Evolutionary conservation across 2,329 filamentous ascomycete genomes (phyloP).

Genomic region (Colletotrichum paranaense): DNA sequence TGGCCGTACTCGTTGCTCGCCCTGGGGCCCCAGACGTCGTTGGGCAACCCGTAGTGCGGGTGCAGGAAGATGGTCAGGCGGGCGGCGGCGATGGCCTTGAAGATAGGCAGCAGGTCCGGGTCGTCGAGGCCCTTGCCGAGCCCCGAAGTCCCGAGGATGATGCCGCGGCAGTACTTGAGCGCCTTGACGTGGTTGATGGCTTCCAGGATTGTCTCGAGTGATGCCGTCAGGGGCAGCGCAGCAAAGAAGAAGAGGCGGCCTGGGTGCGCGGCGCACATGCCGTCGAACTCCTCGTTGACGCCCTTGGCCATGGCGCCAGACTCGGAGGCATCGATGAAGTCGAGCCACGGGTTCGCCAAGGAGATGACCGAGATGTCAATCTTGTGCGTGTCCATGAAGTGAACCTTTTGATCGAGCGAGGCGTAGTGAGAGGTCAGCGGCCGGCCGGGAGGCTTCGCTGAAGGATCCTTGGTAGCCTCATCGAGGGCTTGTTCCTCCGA

Average conservation of each 20-base stretch:
- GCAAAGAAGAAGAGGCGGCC: slow-evolving; percentile 86
- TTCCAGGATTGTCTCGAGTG: slow-evolving; percentile 68
- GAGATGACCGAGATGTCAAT: slow-evolving; percentile 89
- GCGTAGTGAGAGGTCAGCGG: slow-evolving; percentile 88
- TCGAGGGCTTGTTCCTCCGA: slow-evolving; percentile 59
- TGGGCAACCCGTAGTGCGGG: slow-evolving; percentile 90
- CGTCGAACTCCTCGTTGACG: slow-evolving; percentile 83
- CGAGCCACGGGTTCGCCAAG: slow-evolving; percentile 93
- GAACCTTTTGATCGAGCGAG: slow-evolving; percentile 81
- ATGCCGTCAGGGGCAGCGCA: slow-evolving; percentile 80
- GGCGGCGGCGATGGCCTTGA: slow-evolving; percentile 73
- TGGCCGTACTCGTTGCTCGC: slow-evolving; percentile 81
- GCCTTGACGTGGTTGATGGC: slow-evolving; percentile 72
- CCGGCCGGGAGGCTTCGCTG: slow-evolving; percentile 75
- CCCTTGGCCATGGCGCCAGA: slow-evolving; percentile 71
- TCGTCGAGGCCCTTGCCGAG: slow-evolving; percentile 87
- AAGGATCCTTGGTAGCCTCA: slow-evolving; percentile 63
- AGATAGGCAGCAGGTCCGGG: slow-evolving; percentile 76
- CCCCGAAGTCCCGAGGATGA: slow-evolving; percentile 88
- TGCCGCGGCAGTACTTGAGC: slow-evolving; percentile 79
- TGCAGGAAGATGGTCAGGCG: slow-evolving; percentile 83
- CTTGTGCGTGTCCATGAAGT: slow-evolving; percentile 87
- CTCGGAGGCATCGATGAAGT: slow-evolving; percentile 75
- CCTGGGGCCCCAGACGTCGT: slow-evolving; percentile 81
- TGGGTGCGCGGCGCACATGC: slow-evolving; percentile 73